A percentile compares a stretch with the other conserved stretches of the same genome.
phyloP scores from a whole-genome alignment of 169 alveolate genomes.

The Plasmodium relictum region DNA sequence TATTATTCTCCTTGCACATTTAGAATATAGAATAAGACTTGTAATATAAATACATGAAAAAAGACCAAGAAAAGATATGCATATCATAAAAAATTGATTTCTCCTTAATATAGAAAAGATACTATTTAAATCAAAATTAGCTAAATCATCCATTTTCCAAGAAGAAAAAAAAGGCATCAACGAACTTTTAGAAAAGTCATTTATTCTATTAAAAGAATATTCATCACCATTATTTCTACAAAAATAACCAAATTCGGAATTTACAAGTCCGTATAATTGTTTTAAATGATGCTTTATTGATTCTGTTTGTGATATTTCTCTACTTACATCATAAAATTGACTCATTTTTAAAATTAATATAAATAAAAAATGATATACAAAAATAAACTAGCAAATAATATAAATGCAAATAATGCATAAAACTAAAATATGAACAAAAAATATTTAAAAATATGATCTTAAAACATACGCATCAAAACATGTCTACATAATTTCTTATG shows the following conservation, averaged over 20 bases:
- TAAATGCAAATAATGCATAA: no score
- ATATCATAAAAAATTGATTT: conserved; percentile 25
- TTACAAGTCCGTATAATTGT: background rate
- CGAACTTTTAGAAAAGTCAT: conserved; percentile 9
- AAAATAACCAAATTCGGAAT: conserved; percentile 22
- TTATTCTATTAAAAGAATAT: background rate
- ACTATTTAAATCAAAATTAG: background rate
- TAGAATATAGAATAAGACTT: conserved; percentile 25
- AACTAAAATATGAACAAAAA: no score
- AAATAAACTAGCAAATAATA: background rate
- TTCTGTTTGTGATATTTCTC: conserved; percentile 20
- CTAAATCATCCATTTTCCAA: conserved; percentile 63
- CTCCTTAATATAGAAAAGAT: conserved; percentile 16
- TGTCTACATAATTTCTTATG: no score
- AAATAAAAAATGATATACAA: background rate
- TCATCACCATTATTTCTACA: conserved; percentile 3
- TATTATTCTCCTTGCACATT: conserved; percentile 7
- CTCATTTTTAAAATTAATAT: conserved; percentile 11
- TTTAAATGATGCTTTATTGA: conserved; percentile 18
- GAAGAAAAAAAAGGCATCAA: conserved; percentile 22
- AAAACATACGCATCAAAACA: no score
- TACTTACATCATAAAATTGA: conserved; percentile 10
- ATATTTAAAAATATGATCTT: no score
- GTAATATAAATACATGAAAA: conserved; percentile 19
- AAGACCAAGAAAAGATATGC: conserved; percentile 16